A percentile compares a stretch with the other conserved stretches of the same genome.
phyloP scores from a whole-genome alignment of 2,329 filamentous ascomycete genomes.

The Akanthomyces lecanii region DNA sequence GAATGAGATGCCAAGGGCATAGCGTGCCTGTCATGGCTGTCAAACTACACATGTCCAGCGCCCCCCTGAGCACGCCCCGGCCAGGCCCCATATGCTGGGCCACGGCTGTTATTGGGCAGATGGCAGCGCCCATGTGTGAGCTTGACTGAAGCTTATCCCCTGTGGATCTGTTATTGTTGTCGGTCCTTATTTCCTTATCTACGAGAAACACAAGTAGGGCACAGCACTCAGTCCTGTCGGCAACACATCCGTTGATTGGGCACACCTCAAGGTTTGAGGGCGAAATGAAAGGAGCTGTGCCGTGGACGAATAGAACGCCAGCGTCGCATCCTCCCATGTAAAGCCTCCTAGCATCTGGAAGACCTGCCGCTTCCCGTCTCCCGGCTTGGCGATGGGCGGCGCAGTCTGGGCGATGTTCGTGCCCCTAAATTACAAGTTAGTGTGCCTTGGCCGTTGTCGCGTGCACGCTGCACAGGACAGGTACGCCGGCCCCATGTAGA shows the following conservation, averaged over 20 bases:
- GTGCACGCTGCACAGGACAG: background rate
- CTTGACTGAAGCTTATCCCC: background rate
- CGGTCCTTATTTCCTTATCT: background rate
- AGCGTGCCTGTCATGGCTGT: background rate
- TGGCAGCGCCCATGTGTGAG: background rate
- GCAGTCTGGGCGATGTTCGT: background rate
- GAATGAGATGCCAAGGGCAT: conserved; percentile 10
- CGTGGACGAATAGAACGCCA: background rate
- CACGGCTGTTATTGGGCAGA: background rate
- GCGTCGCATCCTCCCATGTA: background rate
- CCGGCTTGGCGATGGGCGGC: conserved; percentile 10
- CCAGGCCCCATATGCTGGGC: background rate
- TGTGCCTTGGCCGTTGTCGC: background rate
- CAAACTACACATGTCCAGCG: background rate
- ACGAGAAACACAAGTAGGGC: background rate
- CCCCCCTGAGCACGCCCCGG: background rate
- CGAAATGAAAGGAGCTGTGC: background rate
- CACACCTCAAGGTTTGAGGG: background rate
- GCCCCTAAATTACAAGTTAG: background rate
- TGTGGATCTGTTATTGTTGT: background rate
- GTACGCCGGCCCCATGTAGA: background rate
- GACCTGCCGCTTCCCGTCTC: background rate
- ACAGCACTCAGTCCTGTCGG: background rate
- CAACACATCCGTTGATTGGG: background rate
- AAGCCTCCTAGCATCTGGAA: background rate